These are phyloP conservation scores for Moesziomyces globuligerus DNA, from an alignment of 1,284 basidiomycete genomes.

Conservation along the genomic window DNA sequence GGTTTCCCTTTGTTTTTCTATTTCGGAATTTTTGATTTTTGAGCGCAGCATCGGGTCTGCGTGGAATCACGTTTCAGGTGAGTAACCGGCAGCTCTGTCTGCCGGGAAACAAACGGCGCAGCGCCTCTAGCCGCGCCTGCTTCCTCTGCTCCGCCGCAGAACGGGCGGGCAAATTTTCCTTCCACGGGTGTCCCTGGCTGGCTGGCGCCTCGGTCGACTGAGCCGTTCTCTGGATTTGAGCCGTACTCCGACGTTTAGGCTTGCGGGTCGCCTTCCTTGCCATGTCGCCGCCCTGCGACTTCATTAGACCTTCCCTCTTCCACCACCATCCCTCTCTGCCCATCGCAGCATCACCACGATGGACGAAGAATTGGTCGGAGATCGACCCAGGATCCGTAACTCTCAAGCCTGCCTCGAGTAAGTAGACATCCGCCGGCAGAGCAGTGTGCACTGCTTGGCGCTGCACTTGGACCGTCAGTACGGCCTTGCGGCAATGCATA, in stretches of 20 bases:
- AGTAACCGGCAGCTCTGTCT: constrained; percentile 7
- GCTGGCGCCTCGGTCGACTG: too few species aligned
- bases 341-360: constrained; percentile 28
- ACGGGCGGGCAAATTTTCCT: neutral
- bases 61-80: neutral
- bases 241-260: too few species aligned
- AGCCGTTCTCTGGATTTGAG: too few species aligned
- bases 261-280: too few species aligned
- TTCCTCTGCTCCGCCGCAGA: too few species aligned
- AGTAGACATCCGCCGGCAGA: constrained; percentile 3
- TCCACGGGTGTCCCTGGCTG: too few species aligned
- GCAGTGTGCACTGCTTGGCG: too few species aligned
- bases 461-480: too few species aligned
- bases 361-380: constrained; percentile 31
- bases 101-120: neutral
- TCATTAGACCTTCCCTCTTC: constrained; percentile 1
- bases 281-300: too few species aligned
- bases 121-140: too few species aligned
- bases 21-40: neutral
- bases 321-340: constrained; percentile 1
- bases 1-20: constrained; percentile 1
- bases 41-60: neutral
- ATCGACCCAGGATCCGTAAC: constrained; percentile 38
- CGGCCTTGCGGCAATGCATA: constrained; percentile 38
- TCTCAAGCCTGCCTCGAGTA: constrained; percentile 48